Base-by-base conservation (phyloP, 805 yeast species). In the Dipodascus geniculatus region DNA sequence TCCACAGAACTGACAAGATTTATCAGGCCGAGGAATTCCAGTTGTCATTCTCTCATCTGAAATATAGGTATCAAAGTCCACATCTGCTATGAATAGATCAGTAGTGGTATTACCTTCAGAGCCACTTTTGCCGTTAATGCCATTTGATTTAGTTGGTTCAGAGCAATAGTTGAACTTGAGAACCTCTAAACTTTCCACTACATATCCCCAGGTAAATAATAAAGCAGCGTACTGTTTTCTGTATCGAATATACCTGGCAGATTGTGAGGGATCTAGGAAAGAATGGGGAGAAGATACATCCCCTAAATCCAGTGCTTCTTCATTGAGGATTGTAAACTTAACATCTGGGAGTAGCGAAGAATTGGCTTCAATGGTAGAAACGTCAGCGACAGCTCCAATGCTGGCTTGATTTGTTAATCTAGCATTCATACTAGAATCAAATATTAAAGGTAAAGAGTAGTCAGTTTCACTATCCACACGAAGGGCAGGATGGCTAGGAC, bases 181-280 rank as follows among this genome's bases (percentile, higher is more conserved):
- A 9, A 90, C 77, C 61, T 90, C 90, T 24, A 87, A 80, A 48
- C 96, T 69, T 58, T 83, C 80, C n/a, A 85, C 76, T 0, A 89
- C 85, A 19, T 89, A 72, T 0, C 93, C 95, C 97, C 97, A 91
- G 33, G 77, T 67, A 61, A 78, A 86, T 14, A 90, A 71, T 63
- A 90, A 74, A 19, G 83, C 78, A 0, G 96, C 89, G 65, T 91
- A 90, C 59, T 82, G 83, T 20, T 77, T 74, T 42, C 96, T 66
- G 63, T 79, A 77, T 53, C 61, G 51, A 47, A 63, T 65, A 48
- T 78, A 66, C 50, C 71, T 71, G 1, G 63, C 63, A 6, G 60
- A 61, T 48, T 74, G 72, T 8, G 71, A 66, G 2, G 72, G 63
- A 44, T 71, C 71, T 51, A 79, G 67, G 49, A 80, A 62, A 2